phyloP scores from a whole-genome alignment of 768 basidiomycete species.

The Holtermannia corniformis region DNA sequence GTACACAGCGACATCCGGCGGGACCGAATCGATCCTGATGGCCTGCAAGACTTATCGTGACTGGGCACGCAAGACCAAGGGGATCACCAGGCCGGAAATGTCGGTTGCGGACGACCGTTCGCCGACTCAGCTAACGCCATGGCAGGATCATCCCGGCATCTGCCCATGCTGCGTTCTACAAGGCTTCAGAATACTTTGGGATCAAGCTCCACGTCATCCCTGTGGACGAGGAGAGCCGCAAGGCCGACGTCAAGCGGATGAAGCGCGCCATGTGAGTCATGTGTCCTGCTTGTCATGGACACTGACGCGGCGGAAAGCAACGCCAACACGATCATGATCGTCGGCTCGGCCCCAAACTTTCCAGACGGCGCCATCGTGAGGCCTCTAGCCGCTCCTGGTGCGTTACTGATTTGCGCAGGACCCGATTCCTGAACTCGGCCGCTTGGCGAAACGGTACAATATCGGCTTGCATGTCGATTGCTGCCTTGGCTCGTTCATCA shows the following conservation, averaged over 20 bases:
- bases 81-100: slow-evolving; percentile 90
- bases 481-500: slow-evolving; percentile 85
- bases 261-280: slow-evolving; percentile 71
- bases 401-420: slow-evolving; percentile 66
- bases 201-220: slow-evolving; percentile 85
- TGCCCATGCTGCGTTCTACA: slow-evolving; percentile 92
- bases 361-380: slow-evolving; percentile 43
- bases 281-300: no score
- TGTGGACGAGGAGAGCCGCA: slow-evolving; percentile 64
- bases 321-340: slow-evolving; percentile 77
- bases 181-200: slow-evolving; percentile 75
- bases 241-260: slow-evolving; percentile 66
- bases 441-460: slow-evolving; percentile 61
- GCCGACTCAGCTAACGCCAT: neutral
- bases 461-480: slow-evolving; percentile 90
- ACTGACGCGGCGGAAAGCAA: slow-evolving; percentile 51
- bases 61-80: slow-evolving; percentile 76
- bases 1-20: slow-evolving; percentile 65
- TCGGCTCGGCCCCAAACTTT: slow-evolving; percentile 62
- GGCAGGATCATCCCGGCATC: slow-evolving; percentile 68
- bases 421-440: slow-evolving; percentile 67
- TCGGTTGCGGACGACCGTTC: slow-evolving; percentile 41
- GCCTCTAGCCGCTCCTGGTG: neutral
- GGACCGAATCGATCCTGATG: slow-evolving; percentile 95
- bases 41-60: slow-evolving; percentile 87